Base-by-base conservation (phyloP, 805 yeast species). In the Pichia paraexigua region DNA sequence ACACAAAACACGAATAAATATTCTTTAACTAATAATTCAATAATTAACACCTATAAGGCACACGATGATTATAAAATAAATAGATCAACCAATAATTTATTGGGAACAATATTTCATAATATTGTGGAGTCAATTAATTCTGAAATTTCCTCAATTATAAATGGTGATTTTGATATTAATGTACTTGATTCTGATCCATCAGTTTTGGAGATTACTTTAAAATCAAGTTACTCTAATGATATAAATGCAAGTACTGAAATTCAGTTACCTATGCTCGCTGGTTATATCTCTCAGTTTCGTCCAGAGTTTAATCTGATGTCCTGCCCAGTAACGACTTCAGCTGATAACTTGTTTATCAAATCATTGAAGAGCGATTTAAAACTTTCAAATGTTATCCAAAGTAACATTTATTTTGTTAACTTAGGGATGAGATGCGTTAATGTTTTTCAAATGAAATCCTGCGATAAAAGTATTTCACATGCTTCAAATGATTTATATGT, bases 251-350 rank as follows among this genome's bases (percentile, higher is more conserved):
- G 50, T 41, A 40, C 53, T 5, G 53, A 47, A 15, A 50, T 47
- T n/a, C 45, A 50, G 12, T 48, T 66, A n/a, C 70, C 69, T 12
- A 39, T 59, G 15, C 37, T 65, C 41, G 60, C 59, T 1, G 72
- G 72, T 6, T 79, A 72, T 56, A 63, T 73, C 5, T 79, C 77
- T 27, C 78, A 76, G 52, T 79, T 71, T 55, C 61, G 80, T 42
- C 78, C 81, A 0, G 83, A 78, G 56, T 79, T 74, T 57, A 62
- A 67, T 15, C 54, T 79, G 27, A 79, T 76, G 66, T 71, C 80
- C 30, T 79, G 83, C 56, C 78, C 81, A 0, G 65, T 69, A 46
- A 69, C 72, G 21, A 71, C 72, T 52, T 13, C 49, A 9, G 63
- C 76, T 35, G 82, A 78, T 53, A 61, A 64, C 8, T 72, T 69